Percentiles rank a stretch among this genome's conserved stretches.
Conservation (phyloP, 2,329 filamentous ascomycete species). For the Lachnellula subtilissima region DNA sequence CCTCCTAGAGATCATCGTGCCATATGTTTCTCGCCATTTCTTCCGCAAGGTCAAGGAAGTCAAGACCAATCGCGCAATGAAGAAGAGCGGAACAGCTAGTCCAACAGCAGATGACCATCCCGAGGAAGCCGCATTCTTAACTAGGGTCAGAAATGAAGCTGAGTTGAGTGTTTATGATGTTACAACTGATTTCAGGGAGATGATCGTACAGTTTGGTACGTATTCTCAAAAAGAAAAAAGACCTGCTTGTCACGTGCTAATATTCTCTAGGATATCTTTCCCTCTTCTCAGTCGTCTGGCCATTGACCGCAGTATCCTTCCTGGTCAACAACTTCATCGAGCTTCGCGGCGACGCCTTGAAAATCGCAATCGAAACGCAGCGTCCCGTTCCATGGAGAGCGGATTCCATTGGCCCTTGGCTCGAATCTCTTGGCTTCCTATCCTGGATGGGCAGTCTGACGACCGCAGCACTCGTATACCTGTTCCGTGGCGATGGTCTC, state of each 20-base stretch:
- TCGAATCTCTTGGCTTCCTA: constrained; percentile 81
- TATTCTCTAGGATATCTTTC: constrained; percentile 68
- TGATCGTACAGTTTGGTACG: constrained; percentile 74
- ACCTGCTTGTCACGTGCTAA: constrained; percentile 14
- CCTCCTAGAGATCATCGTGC: constrained; percentile 76
- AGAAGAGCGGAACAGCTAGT: constrained; percentile 41
- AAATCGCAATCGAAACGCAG: constrained; percentile 85
- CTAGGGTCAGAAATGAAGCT: constrained; percentile 76
- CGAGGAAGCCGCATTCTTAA: constrained; percentile 76
- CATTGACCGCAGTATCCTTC: constrained; percentile 83
- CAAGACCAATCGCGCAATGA: constrained; percentile 51
- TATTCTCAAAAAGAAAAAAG: neutral
- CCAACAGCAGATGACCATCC: constrained; percentile 58
- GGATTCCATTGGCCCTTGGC: constrained; percentile 92
- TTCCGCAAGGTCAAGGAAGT: constrained; percentile 76
- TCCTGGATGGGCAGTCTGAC: constrained; percentile 90
- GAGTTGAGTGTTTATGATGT: constrained; percentile 84
- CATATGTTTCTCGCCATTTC: constrained; percentile 74
- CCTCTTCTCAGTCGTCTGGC: constrained; percentile 92
- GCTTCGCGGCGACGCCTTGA: constrained; percentile 86
- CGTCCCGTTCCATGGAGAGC: constrained; percentile 84
- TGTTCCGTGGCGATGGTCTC: constrained; percentile 69
- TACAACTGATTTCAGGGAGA: constrained; percentile 84
- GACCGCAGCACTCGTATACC: constrained; percentile 79
- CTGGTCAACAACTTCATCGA: constrained; percentile 96